Conservation (phyloP, 345 rosid species). For the Salix arbutifolia region DNA sequence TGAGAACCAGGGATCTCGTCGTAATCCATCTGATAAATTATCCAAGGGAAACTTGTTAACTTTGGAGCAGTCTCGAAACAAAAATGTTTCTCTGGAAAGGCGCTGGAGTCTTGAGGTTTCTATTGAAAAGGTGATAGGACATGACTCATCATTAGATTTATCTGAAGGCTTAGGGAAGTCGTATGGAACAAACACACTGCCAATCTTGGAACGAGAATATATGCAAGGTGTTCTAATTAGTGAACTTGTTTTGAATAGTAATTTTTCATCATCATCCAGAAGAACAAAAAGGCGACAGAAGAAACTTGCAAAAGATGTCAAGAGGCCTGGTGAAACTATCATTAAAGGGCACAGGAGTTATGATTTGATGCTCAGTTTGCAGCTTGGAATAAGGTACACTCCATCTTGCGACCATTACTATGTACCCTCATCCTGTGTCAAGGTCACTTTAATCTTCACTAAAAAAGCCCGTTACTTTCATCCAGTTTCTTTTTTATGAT, state of each 20-base stretch:
- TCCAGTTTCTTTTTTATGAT: too few species aligned
- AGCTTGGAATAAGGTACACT: slow-evolving; percentile 86
- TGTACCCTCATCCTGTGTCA: background rate
- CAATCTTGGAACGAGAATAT: slow-evolving; percentile 87
- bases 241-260: slow-evolving; percentile 68
- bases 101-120: slow-evolving; percentile 99
- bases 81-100: slow-evolving; percentile 76
- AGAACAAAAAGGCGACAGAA: slow-evolving; percentile 65
- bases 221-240: slow-evolving; percentile 96
- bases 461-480: too few species aligned
- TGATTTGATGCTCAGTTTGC: slow-evolving; percentile 92
- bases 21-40: slow-evolving; percentile 40
- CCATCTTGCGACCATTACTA: background rate
- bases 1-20: slow-evolving; percentile 33
- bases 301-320: slow-evolving; percentile 71
- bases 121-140: slow-evolving; percentile 89
- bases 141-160: slow-evolving; percentile 54
- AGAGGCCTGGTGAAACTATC: slow-evolving; percentile 90
- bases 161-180: slow-evolving; percentile 42
- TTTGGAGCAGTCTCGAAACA: slow-evolving; percentile 69
- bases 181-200: slow-evolving; percentile 34
- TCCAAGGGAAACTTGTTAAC: slow-evolving; percentile 68
- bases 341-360: slow-evolving; percentile 96
- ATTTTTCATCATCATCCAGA: slow-evolving; percentile 67
- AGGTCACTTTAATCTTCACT: too few species aligned